Evolutionary conservation across 2,329 filamentous ascomycete genomes (phyloP), one percentile per base, ranked within the genome.

Genomic region (Trichoderma citrinoviride): DNA sequence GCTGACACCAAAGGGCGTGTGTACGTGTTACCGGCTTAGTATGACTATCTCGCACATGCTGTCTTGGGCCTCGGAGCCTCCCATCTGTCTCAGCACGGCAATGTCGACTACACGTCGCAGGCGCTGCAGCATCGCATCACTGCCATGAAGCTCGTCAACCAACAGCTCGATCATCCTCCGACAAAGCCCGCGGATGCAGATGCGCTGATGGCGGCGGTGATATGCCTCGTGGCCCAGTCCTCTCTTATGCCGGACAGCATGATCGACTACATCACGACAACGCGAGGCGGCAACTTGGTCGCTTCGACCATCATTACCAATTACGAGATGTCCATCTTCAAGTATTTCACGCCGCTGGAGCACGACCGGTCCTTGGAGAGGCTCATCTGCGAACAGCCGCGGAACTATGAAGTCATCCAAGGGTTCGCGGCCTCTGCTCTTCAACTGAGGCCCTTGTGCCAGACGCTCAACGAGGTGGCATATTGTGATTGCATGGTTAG

Each of bases 61-160:
- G 74, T 78, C 55, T 68, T 79, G 1, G 77, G 72, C 0, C 72
- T 79, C 4, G 77, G 74, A 3, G 78, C 77, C 3, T 77, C 77
- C 1, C 75, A 78, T 61, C 70, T 79, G 7, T 68, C 71, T 17
- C 71, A 75, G 10, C 70, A 71, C 21, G 71, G 71, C 8, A 70
- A 68, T 14, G 68, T 68, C 25, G 72, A 70, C 53, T 72, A 72
- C 33, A 70, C 69, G 4, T 55, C 71, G 4, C 70, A 73, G 46
- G 76, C 76, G 0, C 71, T 79, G 6, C 64, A 72, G 23, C 77
- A 79, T 66, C 73, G 77, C 5, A 72, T 77, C 47, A 71, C 71
- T 10, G 73, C 77, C 27, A 77, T 79, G 55, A 67, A 70, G 33
- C 69, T 71, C 3, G 72, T 79, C n/a, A 79, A 78, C 66, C 63